phyloP scores from a whole-genome alignment of 306 rosid species.

The Casuarina glauca region DNA sequence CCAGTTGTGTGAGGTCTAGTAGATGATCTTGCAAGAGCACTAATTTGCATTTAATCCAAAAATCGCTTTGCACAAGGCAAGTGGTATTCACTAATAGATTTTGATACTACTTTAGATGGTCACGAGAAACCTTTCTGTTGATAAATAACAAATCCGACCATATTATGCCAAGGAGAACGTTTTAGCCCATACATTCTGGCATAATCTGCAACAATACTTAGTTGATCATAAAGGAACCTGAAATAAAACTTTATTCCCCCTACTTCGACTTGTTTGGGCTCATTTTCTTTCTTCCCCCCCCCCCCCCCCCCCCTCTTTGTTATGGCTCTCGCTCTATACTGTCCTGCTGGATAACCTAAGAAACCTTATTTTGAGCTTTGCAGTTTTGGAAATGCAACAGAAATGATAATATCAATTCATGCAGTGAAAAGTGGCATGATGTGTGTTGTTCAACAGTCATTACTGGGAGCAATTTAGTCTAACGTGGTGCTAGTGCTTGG shows the following conservation, averaged over 20 bases:
- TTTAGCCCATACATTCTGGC: neutral
- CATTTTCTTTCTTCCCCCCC: too few species aligned
- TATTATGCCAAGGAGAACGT: neutral
- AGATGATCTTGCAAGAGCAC: neutral
- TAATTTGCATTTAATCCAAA: neutral
- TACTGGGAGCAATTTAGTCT: constrained; percentile 82
- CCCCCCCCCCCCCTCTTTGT: neutral
- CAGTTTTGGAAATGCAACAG: constrained; percentile 86
- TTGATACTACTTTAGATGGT: neutral
- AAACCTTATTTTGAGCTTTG: constrained; percentile 19
- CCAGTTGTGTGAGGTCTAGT: neutral
- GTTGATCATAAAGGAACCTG: neutral
- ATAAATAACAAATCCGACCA: neutral
- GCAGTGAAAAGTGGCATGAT: constrained; percentile 74
- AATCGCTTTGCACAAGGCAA: neutral
- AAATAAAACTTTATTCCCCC: neutral
- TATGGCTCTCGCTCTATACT: neutral
- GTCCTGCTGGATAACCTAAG: neutral
- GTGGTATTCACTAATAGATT: neutral
- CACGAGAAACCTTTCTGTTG: neutral
- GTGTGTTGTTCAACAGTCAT: constrained; percentile 77
- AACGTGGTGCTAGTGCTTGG: constrained; percentile 92
- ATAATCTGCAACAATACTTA: neutral
- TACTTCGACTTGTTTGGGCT: neutral
- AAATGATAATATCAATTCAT: constrained; percentile 74